A percentile compares a stretch with the other conserved stretches of the same genome.
Conservation (phyloP, 2,329 filamentous ascomycete species). For the Colletotrichum tropicale region DNA sequence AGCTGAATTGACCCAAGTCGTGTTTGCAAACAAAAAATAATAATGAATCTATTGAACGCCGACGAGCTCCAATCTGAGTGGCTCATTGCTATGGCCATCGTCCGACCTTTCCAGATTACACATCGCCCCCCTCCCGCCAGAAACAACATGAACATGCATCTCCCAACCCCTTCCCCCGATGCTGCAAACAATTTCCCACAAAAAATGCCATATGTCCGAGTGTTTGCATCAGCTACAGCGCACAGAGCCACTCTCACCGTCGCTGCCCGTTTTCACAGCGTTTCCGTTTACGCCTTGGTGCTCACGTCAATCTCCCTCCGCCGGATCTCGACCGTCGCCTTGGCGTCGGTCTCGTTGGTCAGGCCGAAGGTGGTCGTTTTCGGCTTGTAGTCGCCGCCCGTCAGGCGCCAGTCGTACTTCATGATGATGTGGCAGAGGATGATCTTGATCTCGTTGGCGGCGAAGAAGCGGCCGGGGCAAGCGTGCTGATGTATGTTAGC, state of each 20-base stretch:
- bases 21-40: background rate
- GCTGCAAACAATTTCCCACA: background rate
- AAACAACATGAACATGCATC: background rate
- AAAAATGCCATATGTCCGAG: background rate
- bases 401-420: conserved; percentile 32
- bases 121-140: background rate
- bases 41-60: background rate
- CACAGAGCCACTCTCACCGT: background rate
- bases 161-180: background rate
- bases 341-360: conserved; percentile 11
- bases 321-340: conserved; percentile 13
- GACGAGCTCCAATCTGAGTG: conserved; percentile 8
- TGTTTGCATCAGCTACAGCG: background rate
- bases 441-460: conserved; percentile 39
- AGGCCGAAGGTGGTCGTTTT: background rate
- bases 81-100: conserved; percentile 11
- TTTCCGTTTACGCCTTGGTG: background rate
- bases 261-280: background rate
- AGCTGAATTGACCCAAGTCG: accelerated
- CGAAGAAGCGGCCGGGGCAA: conserved; percentile 43
- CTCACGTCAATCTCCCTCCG: conserved; percentile 9
- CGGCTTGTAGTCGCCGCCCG: background rate
- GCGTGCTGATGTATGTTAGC: conserved; percentile 27
- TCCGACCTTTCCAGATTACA: background rate
- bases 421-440: conserved; percentile 32